These are phyloP conservation scores for Picea sitchensis DNA, from an alignment of 75 land plant genomes.

Conservation along the genomic window DNA sequence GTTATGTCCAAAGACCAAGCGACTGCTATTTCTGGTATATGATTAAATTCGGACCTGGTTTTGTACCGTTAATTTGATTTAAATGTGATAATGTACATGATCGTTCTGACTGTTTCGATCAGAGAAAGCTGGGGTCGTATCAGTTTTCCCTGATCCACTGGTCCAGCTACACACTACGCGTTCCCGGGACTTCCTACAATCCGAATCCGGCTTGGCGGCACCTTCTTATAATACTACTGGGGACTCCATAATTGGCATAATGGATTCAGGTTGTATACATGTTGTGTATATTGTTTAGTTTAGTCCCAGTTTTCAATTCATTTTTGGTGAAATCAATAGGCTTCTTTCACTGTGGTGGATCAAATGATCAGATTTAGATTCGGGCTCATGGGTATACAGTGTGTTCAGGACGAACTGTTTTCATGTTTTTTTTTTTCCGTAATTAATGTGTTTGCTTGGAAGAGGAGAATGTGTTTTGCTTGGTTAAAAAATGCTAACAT, in stretches of 20 bases:
- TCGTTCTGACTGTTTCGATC: not conserved
- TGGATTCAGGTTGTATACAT: slow-evolving; percentile 49
- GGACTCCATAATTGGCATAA: slow-evolving; percentile 63
- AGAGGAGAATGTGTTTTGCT: no score
- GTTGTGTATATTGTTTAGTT: no score
- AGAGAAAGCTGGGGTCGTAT: slow-evolving; percentile 62
- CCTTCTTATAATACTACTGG: slow-evolving; percentile 2
- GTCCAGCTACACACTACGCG: slow-evolving; percentile 70
- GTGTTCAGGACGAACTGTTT: no score
- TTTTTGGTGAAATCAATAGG: no score
- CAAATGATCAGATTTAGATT: no score
- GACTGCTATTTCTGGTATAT: slow-evolving; percentile 38
- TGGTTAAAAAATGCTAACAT: not conserved
- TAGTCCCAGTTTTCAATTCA: no score
- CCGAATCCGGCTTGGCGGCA: slow-evolving; percentile 15
- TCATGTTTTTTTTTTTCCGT: no score
- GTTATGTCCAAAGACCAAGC: slow-evolving; percentile 60
- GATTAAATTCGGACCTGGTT: not conserved
- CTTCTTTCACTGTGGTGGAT: no score
- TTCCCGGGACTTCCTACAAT: slow-evolving; percentile 83
- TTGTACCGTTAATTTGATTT: no score
- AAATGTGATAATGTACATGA: not conserved
- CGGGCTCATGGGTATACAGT: no score
- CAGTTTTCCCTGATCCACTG: slow-evolving; percentile 59
- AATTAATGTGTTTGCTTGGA: no score